Evolutionary conservation across 352 stramenopile species (phyloP), one percentile per base, ranked within the genome.

Genomic region (Peronospora farinosa): DNA sequence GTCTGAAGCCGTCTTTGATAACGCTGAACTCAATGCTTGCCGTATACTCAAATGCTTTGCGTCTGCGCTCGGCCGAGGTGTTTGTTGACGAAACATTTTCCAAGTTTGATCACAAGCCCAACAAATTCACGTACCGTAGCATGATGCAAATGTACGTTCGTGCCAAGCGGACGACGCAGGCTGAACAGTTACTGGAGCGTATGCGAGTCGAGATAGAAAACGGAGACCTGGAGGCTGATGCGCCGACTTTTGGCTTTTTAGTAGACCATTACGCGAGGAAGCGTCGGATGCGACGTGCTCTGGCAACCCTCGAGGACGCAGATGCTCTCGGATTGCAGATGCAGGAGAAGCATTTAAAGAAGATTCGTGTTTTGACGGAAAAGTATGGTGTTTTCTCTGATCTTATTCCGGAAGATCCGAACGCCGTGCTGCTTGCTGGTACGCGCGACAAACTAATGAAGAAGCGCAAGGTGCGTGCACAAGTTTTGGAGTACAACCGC

Each of bases 71-170:
- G 5, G 72, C 76, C 19, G 66, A 83, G 39, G 35, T 53, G 13
- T 92, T 89, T 31, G 23, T 78, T 36, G 40, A 58, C 13, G 54
- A 76, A 2, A 67, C 60, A 27, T 92, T 87, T 36, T 17, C 54
- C 0, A 69, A 79, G 56, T 69, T 76, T 51, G 57, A 56, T 30
- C 21, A 69, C 12, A 47, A 58, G 33, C 72, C 73, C 3, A 73
- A 89, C 52, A 67, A 65, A 40, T 81, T 73, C 45, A 87, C 81
- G 40, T 89, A 85, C 57, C 77, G 78, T 47, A 68, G 61, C 45
- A 67, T 89, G 57, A 89, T 92, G 81, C 78, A 86, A 44, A 89
- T 92, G 81, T 89, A 80, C 40, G 67, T 74, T 23, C 78, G 78
- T 15, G 69, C 74, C 4, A 84, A 87, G 44, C 73, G 76, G 39